Evolutionary conservation across 2,329 filamentous ascomycete species (phyloP).

Genomic region (Tolypocladium tundrense): DNA sequence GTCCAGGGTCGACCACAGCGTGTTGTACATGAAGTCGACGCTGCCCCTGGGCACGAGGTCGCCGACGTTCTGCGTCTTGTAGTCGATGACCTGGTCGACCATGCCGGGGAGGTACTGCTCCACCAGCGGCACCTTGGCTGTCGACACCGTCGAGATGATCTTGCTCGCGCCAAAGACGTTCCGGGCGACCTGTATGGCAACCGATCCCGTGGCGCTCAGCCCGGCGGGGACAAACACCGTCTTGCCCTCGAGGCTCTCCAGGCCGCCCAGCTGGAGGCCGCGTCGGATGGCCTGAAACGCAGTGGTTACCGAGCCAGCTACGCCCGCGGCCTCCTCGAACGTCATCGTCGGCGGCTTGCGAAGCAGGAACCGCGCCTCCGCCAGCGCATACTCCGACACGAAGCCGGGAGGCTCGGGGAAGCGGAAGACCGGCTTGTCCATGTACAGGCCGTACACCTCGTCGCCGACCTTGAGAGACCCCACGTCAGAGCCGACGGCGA

Average conservation of each 20-base stretch:
- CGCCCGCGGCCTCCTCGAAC: constrained; percentile 25
- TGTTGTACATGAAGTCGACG: constrained; percentile 42
- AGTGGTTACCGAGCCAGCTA: constrained; percentile 27
- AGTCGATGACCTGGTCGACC: constrained; percentile 42
- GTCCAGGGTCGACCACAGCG: constrained; percentile 27
- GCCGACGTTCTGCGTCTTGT: constrained; percentile 29
- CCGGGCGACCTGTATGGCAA: constrained; percentile 38
- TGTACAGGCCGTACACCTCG: constrained; percentile 26
- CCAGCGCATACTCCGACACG: constrained; percentile 29
- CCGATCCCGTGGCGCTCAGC: constrained; percentile 35
- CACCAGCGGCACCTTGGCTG: constrained; percentile 36
- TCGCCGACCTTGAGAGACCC: constrained; percentile 20
- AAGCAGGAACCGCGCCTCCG: constrained; percentile 22
- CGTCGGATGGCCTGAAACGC: constrained; percentile 31
- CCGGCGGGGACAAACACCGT: constrained; percentile 41
- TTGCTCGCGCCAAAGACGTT: constrained; percentile 35
- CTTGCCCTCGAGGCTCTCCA: constrained; percentile 32
- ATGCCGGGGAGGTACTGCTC: constrained; percentile 29
- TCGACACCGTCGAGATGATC: constrained; percentile 43
- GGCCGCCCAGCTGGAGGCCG: constrained; percentile 25
- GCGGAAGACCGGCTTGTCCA: constrained; percentile 26
- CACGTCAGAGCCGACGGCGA: constrained; percentile 16
- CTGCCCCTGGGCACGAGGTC: constrained; percentile 26
- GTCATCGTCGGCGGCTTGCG: constrained; percentile 19
- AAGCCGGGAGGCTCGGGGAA: constrained; percentile 17